Evolutionary conservation across 495 filamentous ascomycete genomes (phyloP), one percentile per base, ranked within the genome.

Genomic region (Glarea lozoyensis): DNA sequence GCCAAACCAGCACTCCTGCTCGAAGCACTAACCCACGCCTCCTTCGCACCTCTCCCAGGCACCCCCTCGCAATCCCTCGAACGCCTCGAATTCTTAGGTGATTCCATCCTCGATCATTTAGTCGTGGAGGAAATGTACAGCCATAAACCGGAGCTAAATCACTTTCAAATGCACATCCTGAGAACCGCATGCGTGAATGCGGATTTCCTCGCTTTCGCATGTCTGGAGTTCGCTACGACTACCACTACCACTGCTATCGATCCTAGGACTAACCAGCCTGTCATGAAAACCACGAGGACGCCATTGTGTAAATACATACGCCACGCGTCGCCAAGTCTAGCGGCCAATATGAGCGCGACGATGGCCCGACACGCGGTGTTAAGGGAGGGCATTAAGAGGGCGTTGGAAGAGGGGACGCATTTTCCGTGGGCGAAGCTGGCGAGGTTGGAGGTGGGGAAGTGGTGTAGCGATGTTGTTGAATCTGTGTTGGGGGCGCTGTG

Each of bases 31-130:
- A 96, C 88, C 0, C 92, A 96, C 56, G 66, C 81, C 0, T 94
- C 88, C 2, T 86, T 72, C 50, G 25, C n/a, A 7, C 65, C 61
- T 25, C 59, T 64, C 31, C 54, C 59, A n/a, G n/a, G n/a, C n/a
- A n/a, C n/a, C n/a, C n/a, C n/a, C n/a, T 56, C 59, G 6, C 62
- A 63, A 1, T 89, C 82, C 5, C 86, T 93, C 57, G 83, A 97
- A 50, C 79, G 89, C 0, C 71, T 96, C 11, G 92, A 98, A 57
- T 97, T 88, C 59, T 69, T 96, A 0, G 92, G 92, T 6, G 92
- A 98, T 54, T 73, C 88, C 0, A 64, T 95, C 10, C 75, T 98
- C 0, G 92, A 98, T 56, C 78, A 75, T 57, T 58, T 95, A 37
- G 67, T 97, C 35, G 72, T 82, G 7, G 63, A 60, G 2, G 59